phyloP scores from a whole-genome alignment of 495 filamentous ascomycete genomes.

The Cetradonia linearis region DNA sequence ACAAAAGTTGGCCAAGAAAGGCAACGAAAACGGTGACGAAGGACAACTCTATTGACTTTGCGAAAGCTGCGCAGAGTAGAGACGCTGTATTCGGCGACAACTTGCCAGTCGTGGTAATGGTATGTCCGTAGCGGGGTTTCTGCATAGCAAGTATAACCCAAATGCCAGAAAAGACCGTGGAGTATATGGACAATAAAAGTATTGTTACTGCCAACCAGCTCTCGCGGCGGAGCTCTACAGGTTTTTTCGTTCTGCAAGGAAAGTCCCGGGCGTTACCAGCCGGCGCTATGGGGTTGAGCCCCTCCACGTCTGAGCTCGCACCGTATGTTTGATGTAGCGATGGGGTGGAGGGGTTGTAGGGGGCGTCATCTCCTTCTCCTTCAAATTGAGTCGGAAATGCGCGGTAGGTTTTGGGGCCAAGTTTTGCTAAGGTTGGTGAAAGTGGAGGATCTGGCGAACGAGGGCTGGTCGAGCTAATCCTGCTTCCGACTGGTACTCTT shows the following conservation, averaged over 20 bases:
- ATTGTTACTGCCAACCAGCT: slow-evolving; percentile 51
- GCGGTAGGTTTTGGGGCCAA: neutral
- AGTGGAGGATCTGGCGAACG: slow-evolving; percentile 5
- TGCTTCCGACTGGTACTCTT: neutral
- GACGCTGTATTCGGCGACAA: slow-evolving; percentile 48
- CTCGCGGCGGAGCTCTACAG: slow-evolving; percentile 31
- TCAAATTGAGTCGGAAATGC: neutral
- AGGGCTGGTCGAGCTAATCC: neutral
- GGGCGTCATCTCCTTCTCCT: neutral
- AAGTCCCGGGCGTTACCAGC: neutral
- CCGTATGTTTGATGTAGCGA: slow-evolving; percentile 12
- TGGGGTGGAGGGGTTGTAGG: neutral
- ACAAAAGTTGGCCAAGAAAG: slow-evolving; percentile 62
- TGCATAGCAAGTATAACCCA: slow-evolving; percentile 49
- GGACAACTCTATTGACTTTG: slow-evolving; percentile 63
- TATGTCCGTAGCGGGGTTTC: slow-evolving; percentile 49
- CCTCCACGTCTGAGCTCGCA: slow-evolving; percentile 14
- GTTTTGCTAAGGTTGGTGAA: slow-evolving; percentile 10
- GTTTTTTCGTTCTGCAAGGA: slow-evolving; percentile 18
- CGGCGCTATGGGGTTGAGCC: neutral
- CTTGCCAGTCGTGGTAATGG: slow-evolving; percentile 38
- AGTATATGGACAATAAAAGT: slow-evolving; percentile 52
- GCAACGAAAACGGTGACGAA: slow-evolving; percentile 71
- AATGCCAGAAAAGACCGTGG: slow-evolving; percentile 53
- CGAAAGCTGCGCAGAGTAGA: slow-evolving; percentile 51